phyloP scores from a whole-genome alignment of 805 yeast species.

The Millerozyma acaciae region DNA sequence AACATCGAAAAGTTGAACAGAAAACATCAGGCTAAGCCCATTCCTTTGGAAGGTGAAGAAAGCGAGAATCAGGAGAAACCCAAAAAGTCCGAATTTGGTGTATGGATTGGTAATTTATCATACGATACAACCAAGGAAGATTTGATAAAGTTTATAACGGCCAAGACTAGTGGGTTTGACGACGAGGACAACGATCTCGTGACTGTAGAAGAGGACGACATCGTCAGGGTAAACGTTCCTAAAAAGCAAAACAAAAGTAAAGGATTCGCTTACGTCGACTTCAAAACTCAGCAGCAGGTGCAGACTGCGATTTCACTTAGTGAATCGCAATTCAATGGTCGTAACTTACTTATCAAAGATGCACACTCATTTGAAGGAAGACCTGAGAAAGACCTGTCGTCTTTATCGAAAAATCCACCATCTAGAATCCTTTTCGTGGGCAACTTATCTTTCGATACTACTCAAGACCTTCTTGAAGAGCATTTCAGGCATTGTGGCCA shows the following conservation, averaged over 20 bases:
- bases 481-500: constrained; percentile 93
- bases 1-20: constrained; percentile 52
- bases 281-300: constrained; percentile 57
- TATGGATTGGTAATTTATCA: constrained; percentile 92
- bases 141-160: constrained; percentile 56
- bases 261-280: constrained; percentile 91
- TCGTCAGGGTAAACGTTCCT: constrained; percentile 81
- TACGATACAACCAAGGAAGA: constrained; percentile 81
- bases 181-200: constrained; percentile 20
- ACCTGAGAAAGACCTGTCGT: constrained; percentile 51
- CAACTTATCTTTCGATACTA: constrained; percentile 87
- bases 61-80: constrained; percentile 24
- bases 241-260: constrained; percentile 61
- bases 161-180: constrained; percentile 46
- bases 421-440: constrained; percentile 89
- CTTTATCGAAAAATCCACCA: constrained; percentile 74
- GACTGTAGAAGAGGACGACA: constrained; percentile 50
- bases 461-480: constrained; percentile 68
- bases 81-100: constrained; percentile 59
- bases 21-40: constrained; percentile 39
- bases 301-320: constrained; percentile 59
- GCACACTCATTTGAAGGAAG: constrained; percentile 83
- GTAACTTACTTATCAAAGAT: constrained; percentile 81
- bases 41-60: constrained; percentile 24
- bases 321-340: constrained; percentile 73